A percentile compares a stretch with the other conserved stretches of the same genome.
Conservation (phyloP, 1,139 yeast species). For the Geotrichum candidum region DNA sequence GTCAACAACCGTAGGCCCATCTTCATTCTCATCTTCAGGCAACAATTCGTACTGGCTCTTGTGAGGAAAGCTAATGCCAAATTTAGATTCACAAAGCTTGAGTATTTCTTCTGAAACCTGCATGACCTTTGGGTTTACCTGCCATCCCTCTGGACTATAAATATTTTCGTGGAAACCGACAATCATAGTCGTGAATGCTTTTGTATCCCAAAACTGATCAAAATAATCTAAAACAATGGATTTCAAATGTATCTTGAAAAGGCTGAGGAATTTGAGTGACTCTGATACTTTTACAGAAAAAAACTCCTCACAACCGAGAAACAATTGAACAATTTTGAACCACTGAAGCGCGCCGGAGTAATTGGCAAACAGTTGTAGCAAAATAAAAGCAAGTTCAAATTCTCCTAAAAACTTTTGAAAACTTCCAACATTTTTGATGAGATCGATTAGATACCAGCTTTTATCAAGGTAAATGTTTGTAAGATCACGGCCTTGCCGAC, state of each 20-base stretch:
- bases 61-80: slow-evolving; percentile 3
- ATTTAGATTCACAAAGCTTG: background rate
- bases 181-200: slow-evolving; percentile 21
- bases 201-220: slow-evolving; percentile 32
- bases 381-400: slow-evolving; percentile 38
- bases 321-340: slow-evolving; percentile 38
- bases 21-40: slow-evolving; percentile 1
- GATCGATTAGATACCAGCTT: slow-evolving; percentile 39
- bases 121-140: background rate
- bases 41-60: background rate
- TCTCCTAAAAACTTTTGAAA: slow-evolving; percentile 35
- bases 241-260: slow-evolving; percentile 32
- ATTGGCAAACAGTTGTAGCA: slow-evolving; percentile 40
- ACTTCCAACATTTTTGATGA: slow-evolving; percentile 24
- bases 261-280: slow-evolving; percentile 28
- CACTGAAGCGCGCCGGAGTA: slow-evolving; percentile 44
- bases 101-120: slow-evolving; percentile 5
- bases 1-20: slow-evolving; percentile 4
- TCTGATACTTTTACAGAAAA: slow-evolving; percentile 19
- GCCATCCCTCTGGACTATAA: slow-evolving; percentile 9
- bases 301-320: slow-evolving; percentile 31
- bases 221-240: slow-evolving; percentile 39
- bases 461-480: slow-evolving; percentile 42
- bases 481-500: slow-evolving; percentile 26
- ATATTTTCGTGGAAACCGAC: slow-evolving; percentile 19